Conservation (phyloP, 257 asterid species). For the Catharanthus roseus region DNA sequence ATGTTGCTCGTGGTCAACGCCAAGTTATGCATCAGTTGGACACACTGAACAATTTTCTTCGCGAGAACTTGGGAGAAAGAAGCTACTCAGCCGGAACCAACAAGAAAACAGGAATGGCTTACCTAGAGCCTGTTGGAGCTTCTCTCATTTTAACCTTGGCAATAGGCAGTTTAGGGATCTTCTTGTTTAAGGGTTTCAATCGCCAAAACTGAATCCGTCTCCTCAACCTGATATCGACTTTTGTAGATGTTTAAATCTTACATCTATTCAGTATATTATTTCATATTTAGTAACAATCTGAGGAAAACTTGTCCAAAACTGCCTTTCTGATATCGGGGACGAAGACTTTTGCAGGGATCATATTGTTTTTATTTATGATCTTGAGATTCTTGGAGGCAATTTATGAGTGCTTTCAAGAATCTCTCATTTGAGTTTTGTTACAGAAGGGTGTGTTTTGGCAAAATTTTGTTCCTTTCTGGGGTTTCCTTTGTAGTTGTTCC, state of each 20-base stretch:
- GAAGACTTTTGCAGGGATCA: conserved; percentile 12
- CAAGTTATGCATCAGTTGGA: conserved; percentile 82
- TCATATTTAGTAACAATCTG: background rate
- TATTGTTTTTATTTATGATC: conserved; percentile 14
- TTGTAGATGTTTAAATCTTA: background rate
- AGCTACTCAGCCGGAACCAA: conserved; percentile 12
- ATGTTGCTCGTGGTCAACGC: conserved; percentile 64
- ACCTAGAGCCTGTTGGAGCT: conserved; percentile 19
- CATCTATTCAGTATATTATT: background rate
- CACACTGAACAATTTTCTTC: conserved; percentile 53
- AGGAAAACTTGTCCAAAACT: background rate
- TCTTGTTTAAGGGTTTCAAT: conserved; percentile 24
- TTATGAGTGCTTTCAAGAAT: conserved; percentile 8
- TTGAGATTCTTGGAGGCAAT: conserved; percentile 13
- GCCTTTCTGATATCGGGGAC: conserved; percentile 14
- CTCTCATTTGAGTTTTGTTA: conserved; percentile 11
- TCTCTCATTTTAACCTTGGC: conserved; percentile 27
- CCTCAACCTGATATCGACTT: background rate
- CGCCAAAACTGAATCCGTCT: conserved; percentile 23
- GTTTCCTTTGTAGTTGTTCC: no score
- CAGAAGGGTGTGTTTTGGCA: conserved; percentile 7
- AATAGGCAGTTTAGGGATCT: conserved; percentile 34
- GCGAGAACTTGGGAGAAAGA: conserved; percentile 24
- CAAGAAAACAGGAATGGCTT: conserved; percentile 19
- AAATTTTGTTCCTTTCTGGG: conserved; percentile 15